Conservation (phyloP, 2,329 filamentous ascomycete genomes). For the Coleophoma eucalyptorum region DNA sequence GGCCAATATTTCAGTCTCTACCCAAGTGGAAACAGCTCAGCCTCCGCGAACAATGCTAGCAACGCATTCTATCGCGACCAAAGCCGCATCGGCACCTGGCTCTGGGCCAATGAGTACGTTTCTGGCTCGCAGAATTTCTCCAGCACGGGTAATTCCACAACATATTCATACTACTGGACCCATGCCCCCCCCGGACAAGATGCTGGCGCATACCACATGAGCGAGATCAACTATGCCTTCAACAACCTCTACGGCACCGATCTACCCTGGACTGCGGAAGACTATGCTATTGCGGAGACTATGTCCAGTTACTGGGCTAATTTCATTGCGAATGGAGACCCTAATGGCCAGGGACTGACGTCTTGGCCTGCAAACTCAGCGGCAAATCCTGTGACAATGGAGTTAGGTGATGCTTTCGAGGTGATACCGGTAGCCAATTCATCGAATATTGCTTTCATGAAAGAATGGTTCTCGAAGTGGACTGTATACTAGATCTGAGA, state of each 20-base stretch:
- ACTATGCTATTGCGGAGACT: constrained; percentile 17
- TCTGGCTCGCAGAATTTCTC: constrained; percentile 1
- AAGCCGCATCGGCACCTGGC: constrained; percentile 21
- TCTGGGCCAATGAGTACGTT: constrained; percentile 23
- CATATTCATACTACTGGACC: constrained; percentile 27
- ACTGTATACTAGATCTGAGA: background rate
- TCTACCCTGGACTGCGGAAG: constrained; percentile 11
- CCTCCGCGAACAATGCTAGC: constrained; percentile 14
- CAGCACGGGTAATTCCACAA: constrained; percentile 17
- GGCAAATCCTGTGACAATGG: background rate
- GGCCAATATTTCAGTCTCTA: constrained; percentile 5
- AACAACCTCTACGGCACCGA: constrained; percentile 22
- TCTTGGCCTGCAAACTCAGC: constrained; percentile 5
- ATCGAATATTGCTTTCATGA: background rate
- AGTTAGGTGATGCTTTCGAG: background rate
- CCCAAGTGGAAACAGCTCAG: constrained; percentile 3
- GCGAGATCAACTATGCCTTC: constrained; percentile 26
- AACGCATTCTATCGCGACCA: constrained; percentile 22
- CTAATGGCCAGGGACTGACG: constrained; percentile 40
- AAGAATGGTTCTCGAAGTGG: background rate
- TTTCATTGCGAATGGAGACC: constrained; percentile 62
- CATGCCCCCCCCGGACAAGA: constrained; percentile 21
- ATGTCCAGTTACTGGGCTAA: constrained; percentile 69
- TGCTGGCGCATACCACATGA: constrained; percentile 24
- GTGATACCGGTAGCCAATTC: background rate